Base-by-base conservation (phyloP, 257 asterid genomes). In the Leptodermis oblonga region DNA sequence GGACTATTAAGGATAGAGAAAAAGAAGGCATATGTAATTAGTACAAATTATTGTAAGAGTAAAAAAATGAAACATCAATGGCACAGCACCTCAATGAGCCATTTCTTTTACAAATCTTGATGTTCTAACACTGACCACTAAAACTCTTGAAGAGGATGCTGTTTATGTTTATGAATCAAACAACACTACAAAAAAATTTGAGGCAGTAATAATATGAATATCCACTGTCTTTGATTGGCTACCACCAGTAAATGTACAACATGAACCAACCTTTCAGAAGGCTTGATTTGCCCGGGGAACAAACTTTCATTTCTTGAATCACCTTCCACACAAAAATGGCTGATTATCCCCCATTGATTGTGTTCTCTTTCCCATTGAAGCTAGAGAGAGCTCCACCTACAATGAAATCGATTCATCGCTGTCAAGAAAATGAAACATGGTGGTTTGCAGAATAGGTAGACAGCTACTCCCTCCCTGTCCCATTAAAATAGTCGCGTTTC, bases 371-470 rank as follows among this genome's bases (percentile, higher is more conserved):
- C 22, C 13, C 23, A 3, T 14, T 7, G 31, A 17, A 17, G 18
- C 34, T 31, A 43, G 33, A 64, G 49, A 37, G 30, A 55, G 49
- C 49, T 53, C 67, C 39, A 37, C 66, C 76, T 65, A 33, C 31
- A 46, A 12, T 3, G 37, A 14, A 15, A 37, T 14, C 10, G 7
- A 71, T 59, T 34, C 28, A 26, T 12, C 20, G 9, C 31, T 9
- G 23, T 49, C 54, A 3, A 34, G 49, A 33, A 45, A 45, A 26
- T 34, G 1, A 39, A 66, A 31, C n/a, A 1, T 30, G 59, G n/a
- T 17, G 15, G 4, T 22, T 9, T 22, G 10, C 23, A 17, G 28
- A 2, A 15, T 0, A 17, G 14, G 48, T n/a, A 54, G 48, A 45
- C 12, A 46, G 7, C 8, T 49, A 15, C 23, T 39, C 9, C 43